These are phyloP conservation scores for Fusarium bulbicola DNA, from an alignment of 2,329 filamentous ascomycete genomes.

Conservation along the genomic window DNA sequence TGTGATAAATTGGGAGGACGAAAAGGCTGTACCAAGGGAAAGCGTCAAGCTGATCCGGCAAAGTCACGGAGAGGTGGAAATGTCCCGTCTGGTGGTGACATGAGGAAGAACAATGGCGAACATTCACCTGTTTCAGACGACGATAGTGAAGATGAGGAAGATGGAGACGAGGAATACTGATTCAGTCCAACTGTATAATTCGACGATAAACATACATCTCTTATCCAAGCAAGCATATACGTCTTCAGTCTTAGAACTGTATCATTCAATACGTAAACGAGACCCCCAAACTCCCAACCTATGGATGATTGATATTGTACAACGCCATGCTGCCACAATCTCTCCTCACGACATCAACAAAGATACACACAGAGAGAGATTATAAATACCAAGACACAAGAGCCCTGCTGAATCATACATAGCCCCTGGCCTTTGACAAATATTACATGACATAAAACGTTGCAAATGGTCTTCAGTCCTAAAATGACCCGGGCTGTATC, in stretches of 20 bases:
- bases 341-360: not conserved
- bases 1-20: not conserved
- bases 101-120: conserved; percentile 7
- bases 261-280: conserved; percentile 19
- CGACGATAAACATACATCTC: not conserved
- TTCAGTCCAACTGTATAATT: not conserved
- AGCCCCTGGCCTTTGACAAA: conserved; percentile 30
- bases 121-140: not conserved
- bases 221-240: not conserved
- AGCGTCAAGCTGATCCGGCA: conserved; percentile 3
- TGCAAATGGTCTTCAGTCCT: conserved; percentile 26
- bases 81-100: conserved; percentile 8
- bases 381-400: conserved; percentile 30
- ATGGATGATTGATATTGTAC: conserved; percentile 39
- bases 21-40: conserved; percentile 6
- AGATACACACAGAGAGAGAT: conserved; percentile 3
- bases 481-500: conserved; percentile 23
- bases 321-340: conserved; percentile 20
- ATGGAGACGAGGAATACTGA: not conserved
- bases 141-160: not conserved
- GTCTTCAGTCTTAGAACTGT: conserved; percentile 11
- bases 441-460: conserved; percentile 37
- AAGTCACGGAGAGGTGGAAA: conserved; percentile 6
- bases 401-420: conserved; percentile 13
- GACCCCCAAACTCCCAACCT: conserved; percentile 38